A percentile compares a stretch with the other conserved stretches of the same genome.
phyloP scores from a whole-genome alignment of 306 rosid species.

The Clitoria ternatea region DNA sequence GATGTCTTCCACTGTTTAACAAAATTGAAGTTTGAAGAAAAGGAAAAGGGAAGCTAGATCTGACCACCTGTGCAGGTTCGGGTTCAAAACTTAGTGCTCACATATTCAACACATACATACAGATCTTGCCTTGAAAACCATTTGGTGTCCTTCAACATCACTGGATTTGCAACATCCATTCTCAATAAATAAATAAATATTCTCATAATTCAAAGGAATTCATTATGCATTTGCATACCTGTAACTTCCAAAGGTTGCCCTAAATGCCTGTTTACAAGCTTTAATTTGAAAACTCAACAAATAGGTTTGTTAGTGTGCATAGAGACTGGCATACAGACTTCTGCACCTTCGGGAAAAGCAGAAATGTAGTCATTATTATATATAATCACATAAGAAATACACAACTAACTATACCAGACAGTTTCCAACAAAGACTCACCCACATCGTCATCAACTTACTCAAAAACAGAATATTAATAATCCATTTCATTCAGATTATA shows the following conservation, averaged over 20 bases:
- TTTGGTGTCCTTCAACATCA: constrained; percentile 77
- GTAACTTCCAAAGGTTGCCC: constrained; percentile 67
- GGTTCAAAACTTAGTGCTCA: constrained; percentile 56
- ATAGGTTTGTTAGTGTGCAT: constrained; percentile 45
- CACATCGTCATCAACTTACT: not conserved
- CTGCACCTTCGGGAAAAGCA: constrained; percentile 60
- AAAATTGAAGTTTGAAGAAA: not conserved
- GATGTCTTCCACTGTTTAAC: constrained; percentile 57
- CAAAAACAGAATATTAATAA: constrained; percentile 8
- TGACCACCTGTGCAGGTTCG: constrained; percentile 74
- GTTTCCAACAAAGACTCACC: not conserved
- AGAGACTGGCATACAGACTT: constrained; percentile 68
- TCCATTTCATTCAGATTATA: no score
- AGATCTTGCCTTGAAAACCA: constrained; percentile 94
- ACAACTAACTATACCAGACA: not conserved
- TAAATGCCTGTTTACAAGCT: constrained; percentile 53
- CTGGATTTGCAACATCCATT: no score
- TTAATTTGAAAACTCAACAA: constrained; percentile 51
- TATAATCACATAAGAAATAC: not conserved
- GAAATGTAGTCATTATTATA: constrained; percentile 11
- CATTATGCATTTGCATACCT: constrained; percentile 46
- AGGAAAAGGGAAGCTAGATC: no score
- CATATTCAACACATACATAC: constrained; percentile 76
- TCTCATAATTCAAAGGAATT: not conserved
- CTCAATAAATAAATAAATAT: no score